These are phyloP conservation scores for Magnaporthales sp. DNA, from an alignment of 2,329 filamentous ascomycete species.

Conservation along the genomic window DNA sequence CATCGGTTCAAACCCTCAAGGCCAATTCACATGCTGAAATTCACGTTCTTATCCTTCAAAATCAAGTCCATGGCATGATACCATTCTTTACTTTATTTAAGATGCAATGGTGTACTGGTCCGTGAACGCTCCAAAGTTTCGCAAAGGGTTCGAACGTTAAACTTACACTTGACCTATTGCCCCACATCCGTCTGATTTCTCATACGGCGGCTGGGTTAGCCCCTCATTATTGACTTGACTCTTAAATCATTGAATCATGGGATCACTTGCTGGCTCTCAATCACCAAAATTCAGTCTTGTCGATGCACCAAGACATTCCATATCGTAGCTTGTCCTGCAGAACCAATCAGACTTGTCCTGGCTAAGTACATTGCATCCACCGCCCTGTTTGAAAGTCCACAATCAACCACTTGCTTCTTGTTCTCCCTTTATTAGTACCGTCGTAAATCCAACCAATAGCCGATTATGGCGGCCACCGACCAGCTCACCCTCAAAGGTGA, in stretches of 20 bases:
- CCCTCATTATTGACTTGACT: neutral
- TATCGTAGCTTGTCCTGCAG: neutral
- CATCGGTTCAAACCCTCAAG: neutral
- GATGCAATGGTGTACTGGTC: too few species aligned
- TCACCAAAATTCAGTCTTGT: neutral
- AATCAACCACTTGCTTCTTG: neutral
- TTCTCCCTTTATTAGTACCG: neutral
- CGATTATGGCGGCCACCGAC: neutral
- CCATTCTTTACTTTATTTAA: too few species aligned
- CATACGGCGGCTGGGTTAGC: neutral
- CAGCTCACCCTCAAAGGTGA: conserved; percentile 21
- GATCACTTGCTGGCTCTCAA: neutral
- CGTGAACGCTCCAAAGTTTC: too few species aligned
- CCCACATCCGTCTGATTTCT: neutral
- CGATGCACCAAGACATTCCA: neutral
- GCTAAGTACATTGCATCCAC: too few species aligned
- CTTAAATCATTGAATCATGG: neutral
- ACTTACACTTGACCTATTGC: neutral
- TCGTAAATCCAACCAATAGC: neutral
- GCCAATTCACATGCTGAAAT: neutral
- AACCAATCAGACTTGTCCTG: too few species aligned
- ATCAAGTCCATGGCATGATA: too few species aligned
- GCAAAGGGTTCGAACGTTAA: neutral
- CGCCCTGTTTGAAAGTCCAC: neutral
- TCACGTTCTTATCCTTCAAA: neutral